Evolutionary conservation across 2,329 filamentous ascomycete genomes (phyloP).

Genomic region (Dactylellina sp.): DNA sequence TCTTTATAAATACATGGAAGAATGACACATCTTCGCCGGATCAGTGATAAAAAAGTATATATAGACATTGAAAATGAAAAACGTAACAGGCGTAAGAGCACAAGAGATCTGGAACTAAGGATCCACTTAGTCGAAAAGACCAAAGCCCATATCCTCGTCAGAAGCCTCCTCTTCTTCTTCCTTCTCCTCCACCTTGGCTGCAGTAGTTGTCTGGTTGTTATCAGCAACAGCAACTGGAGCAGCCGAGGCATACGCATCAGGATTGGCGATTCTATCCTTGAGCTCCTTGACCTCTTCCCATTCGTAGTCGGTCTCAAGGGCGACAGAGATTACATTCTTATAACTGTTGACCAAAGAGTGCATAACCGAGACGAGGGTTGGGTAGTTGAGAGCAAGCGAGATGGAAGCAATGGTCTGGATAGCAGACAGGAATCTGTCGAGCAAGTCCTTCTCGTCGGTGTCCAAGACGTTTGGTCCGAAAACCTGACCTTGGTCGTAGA

Average conservation of each 20-base stretch:
- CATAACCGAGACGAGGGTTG: conserved; percentile 93
- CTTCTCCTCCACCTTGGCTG: conserved; percentile 71
- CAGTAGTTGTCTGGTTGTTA: conserved; percentile 67
- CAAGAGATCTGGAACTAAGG: background rate
- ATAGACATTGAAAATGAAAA: conserved; percentile 46
- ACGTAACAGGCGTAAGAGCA: conserved; percentile 3
- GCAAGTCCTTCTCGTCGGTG: conserved; percentile 93
- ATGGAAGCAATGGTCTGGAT: conserved; percentile 88
- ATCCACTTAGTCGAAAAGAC: conserved; percentile 76
- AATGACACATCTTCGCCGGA: conserved; percentile 15
- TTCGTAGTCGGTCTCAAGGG: conserved; percentile 81
- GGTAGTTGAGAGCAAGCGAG: conserved; percentile 93
- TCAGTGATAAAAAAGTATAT: conserved; percentile 36
- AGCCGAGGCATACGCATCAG: conserved; percentile 89
- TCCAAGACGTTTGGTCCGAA: conserved; percentile 89
- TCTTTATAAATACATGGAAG: conserved; percentile 56
- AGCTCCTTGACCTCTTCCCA: conserved; percentile 97
- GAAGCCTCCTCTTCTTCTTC: conserved; percentile 68
- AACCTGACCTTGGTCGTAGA: conserved; percentile 96
- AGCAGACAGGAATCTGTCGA: conserved; percentile 82
- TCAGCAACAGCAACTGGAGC: conserved; percentile 76
- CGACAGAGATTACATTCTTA: conserved; percentile 95
- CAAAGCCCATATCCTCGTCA: conserved; percentile 75
- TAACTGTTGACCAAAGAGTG: conserved; percentile 97
- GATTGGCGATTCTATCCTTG: conserved; percentile 99